phyloP scores from a whole-genome alignment of 805 yeast species.

The Osmozyma mogii region DNA sequence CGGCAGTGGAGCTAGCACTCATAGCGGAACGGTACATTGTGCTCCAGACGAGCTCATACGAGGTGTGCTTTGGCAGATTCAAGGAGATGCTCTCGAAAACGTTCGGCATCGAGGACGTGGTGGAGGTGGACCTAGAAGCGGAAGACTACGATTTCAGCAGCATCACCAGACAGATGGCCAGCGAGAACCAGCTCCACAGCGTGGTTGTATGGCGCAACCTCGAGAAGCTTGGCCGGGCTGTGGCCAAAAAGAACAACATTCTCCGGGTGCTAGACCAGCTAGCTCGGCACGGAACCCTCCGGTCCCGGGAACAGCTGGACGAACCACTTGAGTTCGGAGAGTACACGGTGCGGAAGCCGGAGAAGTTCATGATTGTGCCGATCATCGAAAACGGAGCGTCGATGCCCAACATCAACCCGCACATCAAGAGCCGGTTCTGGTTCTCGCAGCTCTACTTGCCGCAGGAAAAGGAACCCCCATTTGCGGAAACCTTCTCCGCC shows the following conservation, averaged over 20 bases:
- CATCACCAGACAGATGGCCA: conserved; percentile 4
- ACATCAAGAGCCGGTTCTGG: conserved; percentile 13
- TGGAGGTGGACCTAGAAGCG: conserved; percentile 12
- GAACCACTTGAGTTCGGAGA: conserved; percentile 8
- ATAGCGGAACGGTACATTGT: conserved; percentile 7
- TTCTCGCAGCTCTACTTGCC: conserved; percentile 6
- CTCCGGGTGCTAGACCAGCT: conserved; percentile 8
- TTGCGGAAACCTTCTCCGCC: too few relatives aligned
- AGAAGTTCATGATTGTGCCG: conserved; percentile 6
- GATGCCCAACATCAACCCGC: conserved; percentile 7
- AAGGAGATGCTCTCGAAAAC: not conserved
- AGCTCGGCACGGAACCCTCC: conserved; percentile 8
- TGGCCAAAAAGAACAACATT: conserved; percentile 3
- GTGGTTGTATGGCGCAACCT: conserved; percentile 12
- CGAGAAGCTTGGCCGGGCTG: conserved; percentile 4
- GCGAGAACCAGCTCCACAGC: conserved; percentile 4
- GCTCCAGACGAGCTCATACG: conserved; percentile 6
- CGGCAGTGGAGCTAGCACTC: conserved; percentile 9
- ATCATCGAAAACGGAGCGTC: conserved; percentile 4
- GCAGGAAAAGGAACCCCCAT: too few relatives aligned
- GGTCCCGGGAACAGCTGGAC: conserved; percentile 1
- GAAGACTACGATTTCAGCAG: conserved; percentile 4
- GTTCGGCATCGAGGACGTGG: conserved; percentile 3
- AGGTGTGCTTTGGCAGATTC: conserved; percentile 4
- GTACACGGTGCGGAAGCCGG: conserved; percentile 5